phyloP scores from a whole-genome alignment of 2,329 filamentous ascomycete genomes.

The Trichoderma sp. region DNA sequence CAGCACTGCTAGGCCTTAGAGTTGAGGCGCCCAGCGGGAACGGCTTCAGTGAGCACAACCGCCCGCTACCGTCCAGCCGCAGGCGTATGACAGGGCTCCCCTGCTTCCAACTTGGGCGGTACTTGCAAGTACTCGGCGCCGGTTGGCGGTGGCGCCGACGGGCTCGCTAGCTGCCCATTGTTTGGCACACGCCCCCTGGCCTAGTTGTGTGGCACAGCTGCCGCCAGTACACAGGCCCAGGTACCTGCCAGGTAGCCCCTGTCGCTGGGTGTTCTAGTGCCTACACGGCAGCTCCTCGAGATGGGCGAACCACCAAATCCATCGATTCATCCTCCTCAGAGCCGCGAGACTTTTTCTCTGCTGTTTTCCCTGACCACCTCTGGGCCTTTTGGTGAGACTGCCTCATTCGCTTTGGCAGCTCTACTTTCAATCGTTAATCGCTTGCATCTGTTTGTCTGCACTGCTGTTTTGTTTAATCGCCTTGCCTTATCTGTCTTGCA shows the following conservation, averaged over 20 bases:
- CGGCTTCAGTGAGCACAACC: slow-evolving; percentile 19
- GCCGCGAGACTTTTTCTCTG: slow-evolving; percentile 14
- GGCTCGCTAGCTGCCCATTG: background rate
- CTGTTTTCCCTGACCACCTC: slow-evolving; percentile 15
- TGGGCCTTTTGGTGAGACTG: slow-evolving; percentile 30
- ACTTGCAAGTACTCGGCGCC: background rate
- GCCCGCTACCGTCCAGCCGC: slow-evolving; percentile 15
- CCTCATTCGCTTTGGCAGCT: slow-evolving; percentile 60
- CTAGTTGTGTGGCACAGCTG: background rate
- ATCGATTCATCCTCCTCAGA: slow-evolving; percentile 8
- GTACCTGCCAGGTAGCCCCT: background rate
- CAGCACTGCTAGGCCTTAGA: background rate
- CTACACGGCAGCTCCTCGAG: slow-evolving; percentile 5
- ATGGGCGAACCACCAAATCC: slow-evolving; percentile 15
- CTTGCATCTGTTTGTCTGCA: slow-evolving; percentile 17
- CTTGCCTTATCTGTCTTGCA: slow-evolving; percentile 18
- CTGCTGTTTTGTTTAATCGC: slow-evolving; percentile 8
- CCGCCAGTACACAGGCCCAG: background rate
- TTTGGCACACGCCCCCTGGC: background rate
- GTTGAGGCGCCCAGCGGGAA: slow-evolving; percentile 6
- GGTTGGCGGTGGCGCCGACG: background rate
- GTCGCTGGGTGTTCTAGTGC: background rate
- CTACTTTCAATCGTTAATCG: slow-evolving; percentile 40
- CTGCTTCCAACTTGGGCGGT: slow-evolving; percentile 7
- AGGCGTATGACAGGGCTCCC: background rate